Evolutionary conservation across 169 alveolate species (phyloP), one percentile per base, ranked within the genome.

Genomic region (Plasmodium chabaudi): DNA sequence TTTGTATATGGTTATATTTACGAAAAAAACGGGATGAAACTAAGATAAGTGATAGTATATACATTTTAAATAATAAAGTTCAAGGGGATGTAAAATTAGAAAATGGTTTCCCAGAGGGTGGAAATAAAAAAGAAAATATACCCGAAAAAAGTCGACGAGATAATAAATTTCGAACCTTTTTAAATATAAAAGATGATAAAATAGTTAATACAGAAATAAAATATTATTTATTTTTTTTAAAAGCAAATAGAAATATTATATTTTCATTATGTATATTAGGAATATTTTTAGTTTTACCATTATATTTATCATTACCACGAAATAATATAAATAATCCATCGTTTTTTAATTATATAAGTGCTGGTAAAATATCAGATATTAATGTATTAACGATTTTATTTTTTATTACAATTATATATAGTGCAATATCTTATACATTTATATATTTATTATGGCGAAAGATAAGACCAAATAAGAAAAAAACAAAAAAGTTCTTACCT

Each of bases 161-260:
- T 1, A 68, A 65, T 13, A 55, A 61, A 39, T 82, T 82, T 60
- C 39, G 90, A 39, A 82, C 90, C 0, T 82, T 82, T 39, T 61
- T 82, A 82, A 82, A 82, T 59, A 67, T 82, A 82, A 82, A 82
- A 44, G 90, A 82, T 67, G 90, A 82, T 13, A 65, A 82, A 82
- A 82, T 82, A 19, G 90, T 82, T 53, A 82, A 82, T 68, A 82
- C 90, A 19, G 90, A 82, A 82, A 82, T 82, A 27, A 82, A 82
- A 67, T 82, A 67, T 82, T 82, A 82, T 82, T 47, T 82, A 67
- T 82, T 82, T 55, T 82, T 82, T 47, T 82, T 82, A 53, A 82
- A 67, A 46, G 71, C 90, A 19, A 82, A 82, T 82, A 82, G 90
- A 23, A 82, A 82, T 44, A 82, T 82, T 9, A 68, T 82, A 39